Base-by-base conservation (phyloP, 2,329 filamentous ascomycete species). In the Xylariales sp. region DNA sequence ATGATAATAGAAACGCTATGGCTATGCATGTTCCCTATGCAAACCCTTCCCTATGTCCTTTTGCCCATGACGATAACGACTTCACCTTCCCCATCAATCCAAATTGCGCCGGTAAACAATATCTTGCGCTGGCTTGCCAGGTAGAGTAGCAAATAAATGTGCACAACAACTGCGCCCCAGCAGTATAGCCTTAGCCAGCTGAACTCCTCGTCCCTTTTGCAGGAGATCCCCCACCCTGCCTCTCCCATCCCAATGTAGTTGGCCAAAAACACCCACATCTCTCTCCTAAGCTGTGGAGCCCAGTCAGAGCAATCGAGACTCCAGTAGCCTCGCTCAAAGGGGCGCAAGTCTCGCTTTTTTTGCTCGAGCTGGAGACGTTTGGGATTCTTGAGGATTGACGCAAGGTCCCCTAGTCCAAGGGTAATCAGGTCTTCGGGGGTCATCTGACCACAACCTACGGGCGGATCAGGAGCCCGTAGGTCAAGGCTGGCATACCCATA, bases 241-340 rank as follows among this genome's bases (percentile, higher is more conserved):
- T 69, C 64, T 0, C 80, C 80, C 19, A 66, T 68, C 5, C 65
- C 65, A 24, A 94, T 64, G 36, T 79, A 77, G 12, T 80, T 73
- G 5, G 67, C 67, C 18, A 89, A 63, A 38, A 75, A 81, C 1
- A 63, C 60, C 84, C 86, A 90, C 6, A 80, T 72, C 3, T 70
- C 64, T 12, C 66, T 58, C 37, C 76, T 74, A 4, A 71, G 53
- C 0, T 62, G 58, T 0, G 56, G 39, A 1, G 64, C 56, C 84
- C 84, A 88, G 1, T 51, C 38, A 1, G 62, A 55, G 49, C 75
- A 80, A 48, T 80, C 67, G 4, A 95, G 53, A 3, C 70, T 60
- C 90, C 90, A 96, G 61, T 86, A 81, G 1, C 89, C 90, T 12
- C 90, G 74, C 58, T 95, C 88, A 27, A 84, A 74, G 0, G 64